These are phyloP conservation scores for Orbilia blumenaviensis DNA, from an alignment of 2,329 filamentous ascomycete species.

Conservation along the genomic window DNA sequence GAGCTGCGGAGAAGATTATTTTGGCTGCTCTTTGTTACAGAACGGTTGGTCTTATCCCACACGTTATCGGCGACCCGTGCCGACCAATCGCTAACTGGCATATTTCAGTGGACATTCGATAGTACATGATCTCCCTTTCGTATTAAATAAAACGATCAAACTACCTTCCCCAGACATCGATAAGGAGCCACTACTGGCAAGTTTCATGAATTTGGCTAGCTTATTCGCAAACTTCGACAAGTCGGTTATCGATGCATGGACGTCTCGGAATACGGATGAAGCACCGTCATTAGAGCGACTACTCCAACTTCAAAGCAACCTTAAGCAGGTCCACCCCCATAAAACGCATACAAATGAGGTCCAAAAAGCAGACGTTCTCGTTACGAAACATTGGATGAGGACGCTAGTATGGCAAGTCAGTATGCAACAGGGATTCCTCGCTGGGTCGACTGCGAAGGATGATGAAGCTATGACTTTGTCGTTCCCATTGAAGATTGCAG, in stretches of 20 bases:
- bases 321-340: constrained; percentile 36
- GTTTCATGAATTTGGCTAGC: constrained; percentile 50
- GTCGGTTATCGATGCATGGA: constrained; percentile 52
- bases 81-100: not conserved
- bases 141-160: constrained; percentile 47
- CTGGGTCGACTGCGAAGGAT: constrained; percentile 19
- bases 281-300: constrained; percentile 36
- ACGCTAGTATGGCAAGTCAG: constrained; percentile 50
- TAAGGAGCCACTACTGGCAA: constrained; percentile 44
- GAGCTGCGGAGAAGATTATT: constrained; percentile 44
- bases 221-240: constrained; percentile 49
- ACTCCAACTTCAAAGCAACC: constrained; percentile 34
- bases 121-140: constrained; percentile 47
- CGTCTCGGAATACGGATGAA: constrained; percentile 40
- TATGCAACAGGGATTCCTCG: constrained; percentile 47
- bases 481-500: constrained; percentile 42
- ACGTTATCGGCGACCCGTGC: not conserved
- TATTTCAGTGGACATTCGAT: constrained; percentile 43
- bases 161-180: constrained; percentile 42
- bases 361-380: constrained; percentile 43
- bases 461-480: constrained; percentile 46
- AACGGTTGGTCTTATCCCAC: constrained; percentile 13
- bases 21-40: constrained; percentile 48
- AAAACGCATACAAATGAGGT: constrained; percentile 47
- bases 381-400: constrained; percentile 53